A percentile compares a stretch with the other conserved stretches of the same genome.
Evolutionary conservation across 768 basidiomycete genomes (phyloP).

Genomic region (Lyophyllum semitale): DNA sequence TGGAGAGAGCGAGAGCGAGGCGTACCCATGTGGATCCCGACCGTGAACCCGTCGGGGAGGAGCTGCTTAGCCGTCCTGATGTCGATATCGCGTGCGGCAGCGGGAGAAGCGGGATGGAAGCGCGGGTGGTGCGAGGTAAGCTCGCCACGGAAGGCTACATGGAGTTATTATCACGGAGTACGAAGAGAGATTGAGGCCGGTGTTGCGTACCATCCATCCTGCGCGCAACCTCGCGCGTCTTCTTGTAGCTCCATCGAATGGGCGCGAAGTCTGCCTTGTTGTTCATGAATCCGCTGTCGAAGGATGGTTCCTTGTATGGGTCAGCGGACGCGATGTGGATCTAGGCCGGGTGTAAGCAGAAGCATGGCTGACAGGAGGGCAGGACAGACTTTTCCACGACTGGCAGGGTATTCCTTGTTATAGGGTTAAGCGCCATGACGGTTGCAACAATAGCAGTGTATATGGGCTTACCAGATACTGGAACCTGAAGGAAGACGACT

Average conservation of each 20-base stretch:
- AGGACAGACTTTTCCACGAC: slow-evolving; percentile 61
- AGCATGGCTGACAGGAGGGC: neutral
- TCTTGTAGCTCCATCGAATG: slow-evolving; percentile 79
- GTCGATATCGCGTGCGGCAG: slow-evolving; percentile 63
- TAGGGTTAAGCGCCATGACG: neutral
- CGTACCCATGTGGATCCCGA: slow-evolving; percentile 72
- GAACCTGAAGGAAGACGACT: slow-evolving; percentile 41
- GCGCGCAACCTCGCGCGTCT: slow-evolving; percentile 69
- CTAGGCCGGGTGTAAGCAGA: slow-evolving; percentile 25
- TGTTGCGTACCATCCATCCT: slow-evolving; percentile 60
- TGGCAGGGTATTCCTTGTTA: slow-evolving; percentile 69
- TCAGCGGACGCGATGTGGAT: slow-evolving; percentile 63
- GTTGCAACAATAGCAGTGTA: neutral
- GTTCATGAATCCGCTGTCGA: slow-evolving; percentile 81
- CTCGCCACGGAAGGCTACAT: slow-evolving; percentile 67
- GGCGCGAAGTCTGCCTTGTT: slow-evolving; percentile 77
- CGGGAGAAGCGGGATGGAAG: slow-evolving; percentile 71
- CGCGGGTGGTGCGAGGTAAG: slow-evolving; percentile 72
- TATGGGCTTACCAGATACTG: slow-evolving; percentile 52
- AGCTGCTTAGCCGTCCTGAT: slow-evolving; percentile 66
- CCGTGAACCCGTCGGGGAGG: slow-evolving; percentile 60
- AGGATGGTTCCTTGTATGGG: slow-evolving; percentile 64
- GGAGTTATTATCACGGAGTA: neutral
- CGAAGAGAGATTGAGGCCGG: neutral
- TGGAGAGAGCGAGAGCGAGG: neutral